Base-by-base conservation (phyloP, 2,329 filamentous ascomycete species). In the Ambrosiella beaveri region DNA sequence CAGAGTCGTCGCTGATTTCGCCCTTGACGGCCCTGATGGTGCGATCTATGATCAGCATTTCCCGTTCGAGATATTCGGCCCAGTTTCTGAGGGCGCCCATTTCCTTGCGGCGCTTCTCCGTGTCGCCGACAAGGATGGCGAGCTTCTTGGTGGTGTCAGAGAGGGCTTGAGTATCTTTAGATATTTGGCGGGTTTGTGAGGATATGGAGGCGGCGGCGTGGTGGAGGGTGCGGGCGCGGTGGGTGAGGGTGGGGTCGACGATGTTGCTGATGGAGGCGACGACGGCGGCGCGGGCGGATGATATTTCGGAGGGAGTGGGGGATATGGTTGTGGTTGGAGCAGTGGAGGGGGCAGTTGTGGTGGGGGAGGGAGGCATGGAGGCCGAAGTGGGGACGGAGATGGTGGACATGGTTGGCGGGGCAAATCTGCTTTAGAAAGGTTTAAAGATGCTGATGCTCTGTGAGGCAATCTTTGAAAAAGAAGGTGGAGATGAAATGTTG, bases 61-160 rank as follows among this genome's bases (percentile, higher is more conserved):
- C 79, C 60, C 80, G 69, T 74, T 84, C 86, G 65, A 91, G 74
- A 70, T 89, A 80, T 75, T 93, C 87, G 19, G 86, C 85, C 86
- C 86, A 93, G 68, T 90, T 90, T 74, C 91, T 86, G 66, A 91
- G 79, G 66, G 89, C 83, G 27, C 86, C 86, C 61, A 89, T 73
- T 74, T 89, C 86, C 71, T 89, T 90, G 60, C 91, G 72, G 65
- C 76, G 76, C 63, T 76, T 75, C 51, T 79, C 77, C 40, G 82
- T 82, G 59, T 75, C 76, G 63, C 78, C 77, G 4, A 81, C 81
- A 64, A 87, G 83, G 63, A 76, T 75, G 54, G 76, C 72, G 67
- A 89, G 69, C 1, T 68, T 76, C 1, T 74, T 76, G 5, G 82
- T 81, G 61, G 81, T 80, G 12, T 51, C 27, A n/a, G 17, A 36